phyloP scores from a whole-genome alignment of 805 yeast species.

The Geotrichum ghanense region DNA sequence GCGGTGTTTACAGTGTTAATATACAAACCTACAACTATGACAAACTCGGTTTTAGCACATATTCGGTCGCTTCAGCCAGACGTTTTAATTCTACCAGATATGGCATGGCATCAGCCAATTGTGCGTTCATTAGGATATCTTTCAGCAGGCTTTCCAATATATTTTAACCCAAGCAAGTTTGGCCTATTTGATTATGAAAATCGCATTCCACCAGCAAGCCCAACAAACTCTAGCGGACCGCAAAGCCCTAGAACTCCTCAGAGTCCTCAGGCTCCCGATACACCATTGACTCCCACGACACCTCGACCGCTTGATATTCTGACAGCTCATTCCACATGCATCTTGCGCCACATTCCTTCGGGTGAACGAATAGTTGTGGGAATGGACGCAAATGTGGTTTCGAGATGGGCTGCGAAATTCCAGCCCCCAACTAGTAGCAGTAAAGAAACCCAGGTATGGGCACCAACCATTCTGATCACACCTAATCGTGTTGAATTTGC shows the following conservation, averaged over 20 bases:
- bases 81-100: background rate
- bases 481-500: background rate
- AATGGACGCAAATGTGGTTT: background rate
- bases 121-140: background rate
- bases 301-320: too few species aligned
- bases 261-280: too few species aligned
- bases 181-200: background rate
- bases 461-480: background rate
- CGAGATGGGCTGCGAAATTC: background rate
- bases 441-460: background rate
- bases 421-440: background rate
- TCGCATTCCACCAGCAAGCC: background rate
- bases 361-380: background rate
- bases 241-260: background rate
- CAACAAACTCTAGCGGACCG: too few species aligned
- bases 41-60: background rate
- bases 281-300: too few species aligned
- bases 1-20: background rate
- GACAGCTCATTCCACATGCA: background rate
- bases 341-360: background rate
- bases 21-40: background rate
- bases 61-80: background rate
- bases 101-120: background rate
- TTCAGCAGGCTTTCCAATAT: constrained; percentile 1
- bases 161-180: background rate